A percentile compares a stretch with the other conserved stretches of the same genome.
Conservation (phyloP, 768 basidiomycete genomes). For the Steccherinum ochraceum region DNA sequence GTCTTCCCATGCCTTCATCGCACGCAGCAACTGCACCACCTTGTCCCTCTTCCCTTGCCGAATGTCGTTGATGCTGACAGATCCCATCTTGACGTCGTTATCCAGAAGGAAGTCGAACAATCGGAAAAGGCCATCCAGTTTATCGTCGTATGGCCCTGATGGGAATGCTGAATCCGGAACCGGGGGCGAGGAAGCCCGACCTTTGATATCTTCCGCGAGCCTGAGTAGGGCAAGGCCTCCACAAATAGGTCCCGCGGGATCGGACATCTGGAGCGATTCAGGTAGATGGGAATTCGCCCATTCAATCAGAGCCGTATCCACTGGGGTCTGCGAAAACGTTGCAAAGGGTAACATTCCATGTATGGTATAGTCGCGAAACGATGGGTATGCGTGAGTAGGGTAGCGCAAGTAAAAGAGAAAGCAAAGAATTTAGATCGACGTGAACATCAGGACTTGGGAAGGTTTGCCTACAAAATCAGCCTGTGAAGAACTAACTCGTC, state of each 20-base stretch:
- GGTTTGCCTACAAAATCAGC: background rate
- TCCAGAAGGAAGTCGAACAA: constrained; percentile 91
- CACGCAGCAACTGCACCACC: constrained; percentile 71
- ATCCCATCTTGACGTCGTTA: constrained; percentile 86
- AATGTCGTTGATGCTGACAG: constrained; percentile 91
- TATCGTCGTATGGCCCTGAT: constrained; percentile 59
- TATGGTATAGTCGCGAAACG: background rate
- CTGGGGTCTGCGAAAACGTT: constrained; percentile 1
- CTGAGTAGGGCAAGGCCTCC: constrained; percentile 78
- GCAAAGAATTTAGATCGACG: background rate
- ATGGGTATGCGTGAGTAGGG: no score
- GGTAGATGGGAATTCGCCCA: constrained; percentile 92
- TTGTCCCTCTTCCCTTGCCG: constrained; percentile 77
- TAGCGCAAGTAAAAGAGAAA: background rate
- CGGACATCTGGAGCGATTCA: constrained; percentile 46
- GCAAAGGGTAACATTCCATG: background rate
- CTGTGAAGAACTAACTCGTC: constrained; percentile 26
- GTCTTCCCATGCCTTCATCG: constrained; percentile 77
- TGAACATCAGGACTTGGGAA: constrained; percentile 3
- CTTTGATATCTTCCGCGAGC: constrained; percentile 76
- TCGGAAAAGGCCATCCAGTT: constrained; percentile 80
- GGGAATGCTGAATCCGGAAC: constrained; percentile 81
- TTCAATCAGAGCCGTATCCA: constrained; percentile 57
- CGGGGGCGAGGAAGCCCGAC: constrained; percentile 56
- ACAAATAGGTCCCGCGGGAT: constrained; percentile 38